These are phyloP conservation scores for Populus pruinosa DNA, from an alignment of 345 rosid genomes.

Conservation along the genomic window DNA sequence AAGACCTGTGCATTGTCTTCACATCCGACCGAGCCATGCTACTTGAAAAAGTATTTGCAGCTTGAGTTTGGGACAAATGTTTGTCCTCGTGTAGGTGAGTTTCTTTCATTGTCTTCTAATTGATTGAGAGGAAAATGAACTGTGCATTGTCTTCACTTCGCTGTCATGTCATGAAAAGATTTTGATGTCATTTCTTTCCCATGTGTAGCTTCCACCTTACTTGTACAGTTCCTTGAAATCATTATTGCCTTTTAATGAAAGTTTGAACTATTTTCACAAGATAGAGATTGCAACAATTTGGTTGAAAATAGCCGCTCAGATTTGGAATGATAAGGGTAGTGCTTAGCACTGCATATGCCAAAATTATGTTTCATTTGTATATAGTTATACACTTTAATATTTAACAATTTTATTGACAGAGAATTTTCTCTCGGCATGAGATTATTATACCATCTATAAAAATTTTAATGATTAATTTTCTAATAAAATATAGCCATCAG, in stretches of 20 bases:
- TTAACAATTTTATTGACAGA: too few relatives aligned
- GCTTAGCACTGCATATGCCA: background rate
- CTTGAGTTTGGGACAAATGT: constrained; percentile 11
- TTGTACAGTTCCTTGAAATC: background rate
- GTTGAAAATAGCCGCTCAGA: background rate
- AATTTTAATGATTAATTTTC: too few relatives aligned
- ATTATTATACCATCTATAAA: too few relatives aligned
- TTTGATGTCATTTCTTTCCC: constrained; percentile 15
- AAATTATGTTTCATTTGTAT: background rate
- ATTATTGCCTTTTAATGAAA: constrained; percentile 21
- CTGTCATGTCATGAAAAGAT: constrained; percentile 17
- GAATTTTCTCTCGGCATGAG: too few relatives aligned
- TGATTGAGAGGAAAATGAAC: background rate
- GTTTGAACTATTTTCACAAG: background rate
- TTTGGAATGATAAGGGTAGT: background rate
- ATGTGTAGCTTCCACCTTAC: constrained; percentile 24
- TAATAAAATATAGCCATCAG: rapidly evolving
- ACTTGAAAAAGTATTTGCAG: constrained; percentile 21
- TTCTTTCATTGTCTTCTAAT: background rate
- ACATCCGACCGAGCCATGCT: constrained; percentile 15
- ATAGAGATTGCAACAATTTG: background rate
- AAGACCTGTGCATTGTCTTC: background rate
- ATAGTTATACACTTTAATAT: too few relatives aligned
- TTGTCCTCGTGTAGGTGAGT: background rate
- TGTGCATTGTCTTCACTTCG: background rate